phyloP scores from a whole-genome alignment of 768 basidiomycete species.

The Phanerochaete sordida region DNA sequence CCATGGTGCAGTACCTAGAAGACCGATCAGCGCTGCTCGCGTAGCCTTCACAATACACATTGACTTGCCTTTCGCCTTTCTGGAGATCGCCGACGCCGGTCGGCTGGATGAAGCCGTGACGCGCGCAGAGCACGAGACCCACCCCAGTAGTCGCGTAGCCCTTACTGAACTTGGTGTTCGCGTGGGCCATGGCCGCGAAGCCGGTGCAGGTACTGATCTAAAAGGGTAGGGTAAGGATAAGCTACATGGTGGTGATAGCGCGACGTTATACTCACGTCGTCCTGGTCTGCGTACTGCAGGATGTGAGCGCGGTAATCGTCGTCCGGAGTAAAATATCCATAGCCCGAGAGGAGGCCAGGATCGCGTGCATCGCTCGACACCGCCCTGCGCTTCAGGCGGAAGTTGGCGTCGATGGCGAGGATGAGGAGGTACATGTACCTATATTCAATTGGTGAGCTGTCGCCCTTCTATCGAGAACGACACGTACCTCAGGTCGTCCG shows the following conservation, averaged over 20 bases:
- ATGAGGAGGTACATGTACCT: conserved; percentile 25
- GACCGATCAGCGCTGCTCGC: too few species aligned
- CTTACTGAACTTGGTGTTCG: not conserved
- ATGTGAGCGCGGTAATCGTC: conserved; percentile 18
- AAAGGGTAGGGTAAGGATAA: too few species aligned
- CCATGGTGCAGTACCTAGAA: conserved; percentile 21
- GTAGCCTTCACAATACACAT: not conserved
- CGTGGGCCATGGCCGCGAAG: not conserved
- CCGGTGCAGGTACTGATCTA: not conserved
- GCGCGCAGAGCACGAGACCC: conserved; percentile 10
- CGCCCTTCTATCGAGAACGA: too few species aligned
- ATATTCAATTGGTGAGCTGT: too few species aligned
- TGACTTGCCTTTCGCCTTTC: conserved; percentile 21
- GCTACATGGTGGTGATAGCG: too few species aligned
- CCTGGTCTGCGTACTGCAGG: not conserved
- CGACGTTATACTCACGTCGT: too few species aligned
- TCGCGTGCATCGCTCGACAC: conserved; percentile 15
- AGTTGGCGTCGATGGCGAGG: conserved; percentile 27
- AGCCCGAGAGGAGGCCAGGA: conserved; percentile 23
- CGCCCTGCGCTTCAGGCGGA: conserved; percentile 21
- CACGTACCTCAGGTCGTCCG: conserved; percentile 10
- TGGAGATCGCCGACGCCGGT: conserved; percentile 24
- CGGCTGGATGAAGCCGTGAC: conserved; percentile 20
- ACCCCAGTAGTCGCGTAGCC: not conserved
- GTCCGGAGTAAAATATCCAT: conserved; percentile 24